Conservation (phyloP, 805 yeast species). For the Saccharomyces mikatae region DNA sequence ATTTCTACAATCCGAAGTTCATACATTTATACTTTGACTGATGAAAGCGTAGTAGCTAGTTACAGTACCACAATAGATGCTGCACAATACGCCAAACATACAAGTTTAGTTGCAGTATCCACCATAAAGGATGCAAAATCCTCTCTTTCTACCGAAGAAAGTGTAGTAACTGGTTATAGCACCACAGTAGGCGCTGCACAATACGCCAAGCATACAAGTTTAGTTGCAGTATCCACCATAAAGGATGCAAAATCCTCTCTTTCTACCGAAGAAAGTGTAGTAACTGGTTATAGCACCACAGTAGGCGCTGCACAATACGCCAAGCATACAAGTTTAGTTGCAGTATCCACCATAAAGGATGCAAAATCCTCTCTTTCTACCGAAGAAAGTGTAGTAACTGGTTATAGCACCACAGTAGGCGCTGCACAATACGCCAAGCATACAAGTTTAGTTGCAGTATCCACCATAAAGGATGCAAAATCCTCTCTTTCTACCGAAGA, state of each 20-base stretch:
- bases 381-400: neutral
- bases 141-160: neutral
- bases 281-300: neutral
- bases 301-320: neutral
- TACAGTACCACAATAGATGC: neutral
- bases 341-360: constrained; percentile 1
- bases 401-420: neutral
- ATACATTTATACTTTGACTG: neutral
- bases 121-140: neutral
- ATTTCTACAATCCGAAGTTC: neutral
- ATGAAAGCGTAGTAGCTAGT: neutral
- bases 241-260: neutral
- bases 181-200: neutral
- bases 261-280: neutral
- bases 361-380: neutral
- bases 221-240: constrained; percentile 1
- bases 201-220: neutral
- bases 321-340: neutral
- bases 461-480: neutral
- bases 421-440: neutral
- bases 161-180: neutral
- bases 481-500: neutral
- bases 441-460: constrained; percentile 1
- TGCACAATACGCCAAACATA: neutral
- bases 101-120: constrained; percentile 1